These are phyloP conservation scores for Ganoderma multipileum DNA, from an alignment of 1,284 basidiomycete genomes.

Conservation along the genomic window DNA sequence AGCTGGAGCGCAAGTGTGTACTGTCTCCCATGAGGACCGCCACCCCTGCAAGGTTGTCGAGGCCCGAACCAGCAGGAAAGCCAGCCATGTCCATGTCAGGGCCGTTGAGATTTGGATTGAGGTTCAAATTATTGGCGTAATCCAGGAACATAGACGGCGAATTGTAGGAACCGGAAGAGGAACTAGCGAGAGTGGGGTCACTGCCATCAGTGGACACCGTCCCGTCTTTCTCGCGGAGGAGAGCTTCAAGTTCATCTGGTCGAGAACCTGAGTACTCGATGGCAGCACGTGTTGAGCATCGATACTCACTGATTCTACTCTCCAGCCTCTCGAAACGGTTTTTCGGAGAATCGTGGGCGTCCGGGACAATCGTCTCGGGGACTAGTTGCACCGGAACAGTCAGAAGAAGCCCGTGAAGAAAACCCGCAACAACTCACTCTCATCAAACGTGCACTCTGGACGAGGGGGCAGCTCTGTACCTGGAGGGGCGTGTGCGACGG, in stretches of 20 bases:
- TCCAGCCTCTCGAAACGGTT: conserved; percentile 68
- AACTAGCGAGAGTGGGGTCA: conserved; percentile 5
- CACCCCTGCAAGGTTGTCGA: conserved; percentile 33
- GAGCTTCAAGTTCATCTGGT: conserved; percentile 67
- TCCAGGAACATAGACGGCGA: conserved; percentile 7
- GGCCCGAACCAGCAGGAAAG: conserved; percentile 20
- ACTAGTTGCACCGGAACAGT: conserved; percentile 38
- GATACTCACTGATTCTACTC: conserved; percentile 65
- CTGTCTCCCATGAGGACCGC: conserved; percentile 17
- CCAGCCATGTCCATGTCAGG: conserved; percentile 10
- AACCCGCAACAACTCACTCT: conserved; percentile 44
- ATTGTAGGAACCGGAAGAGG: neutral
- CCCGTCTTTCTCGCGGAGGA: conserved; percentile 48
- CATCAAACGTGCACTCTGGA: conserved; percentile 76
- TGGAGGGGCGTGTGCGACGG: conserved; percentile 61
- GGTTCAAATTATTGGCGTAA: neutral
- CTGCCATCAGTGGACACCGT: neutral
- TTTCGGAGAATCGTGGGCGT: conserved; percentile 55
- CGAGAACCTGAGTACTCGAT: neutral
- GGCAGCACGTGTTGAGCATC: too few relatives aligned
- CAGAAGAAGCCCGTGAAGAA: neutral
- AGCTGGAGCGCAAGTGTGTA: neutral
- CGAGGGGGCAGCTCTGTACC: conserved; percentile 55
- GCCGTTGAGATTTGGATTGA: neutral
- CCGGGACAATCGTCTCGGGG: conserved; percentile 43